A percentile compares a stretch with the other conserved stretches of the same genome.
phyloP scores from a whole-genome alignment of 2,329 filamentous ascomycete genomes.

The Mycosphaerelloides madeirae region DNA sequence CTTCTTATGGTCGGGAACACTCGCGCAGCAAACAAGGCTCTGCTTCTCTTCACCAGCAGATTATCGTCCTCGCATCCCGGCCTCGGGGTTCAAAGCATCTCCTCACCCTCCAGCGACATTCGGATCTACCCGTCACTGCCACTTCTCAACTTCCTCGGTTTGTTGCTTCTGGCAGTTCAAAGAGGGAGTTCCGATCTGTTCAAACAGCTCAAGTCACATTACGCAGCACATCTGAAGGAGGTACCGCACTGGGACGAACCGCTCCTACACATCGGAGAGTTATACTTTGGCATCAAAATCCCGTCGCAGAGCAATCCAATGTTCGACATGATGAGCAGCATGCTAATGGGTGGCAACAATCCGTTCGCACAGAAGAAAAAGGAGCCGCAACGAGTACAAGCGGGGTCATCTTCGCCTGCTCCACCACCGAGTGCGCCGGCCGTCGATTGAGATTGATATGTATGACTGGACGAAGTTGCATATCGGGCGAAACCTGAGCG shows the following conservation, averaged over 20 bases:
- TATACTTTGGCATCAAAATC: slow-evolving; percentile 91
- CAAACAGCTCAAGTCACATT: slow-evolving; percentile 75
- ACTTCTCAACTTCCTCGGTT: slow-evolving; percentile 87
- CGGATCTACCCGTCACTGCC: slow-evolving; percentile 86
- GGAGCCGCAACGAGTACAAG: slow-evolving; percentile 46
- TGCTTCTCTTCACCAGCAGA: slow-evolving; percentile 68
- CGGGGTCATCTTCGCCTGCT: slow-evolving; percentile 10
- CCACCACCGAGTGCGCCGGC: slow-evolving; percentile 6
- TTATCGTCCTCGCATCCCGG: slow-evolving; percentile 57
- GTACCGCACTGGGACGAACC: slow-evolving; percentile 66
- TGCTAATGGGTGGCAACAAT: slow-evolving; percentile 74
- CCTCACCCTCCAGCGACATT: slow-evolving; percentile 63
- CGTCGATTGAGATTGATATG: slow-evolving; percentile 1
- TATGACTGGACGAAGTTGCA: not conserved
- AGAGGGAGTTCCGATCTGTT: slow-evolving; percentile 73
- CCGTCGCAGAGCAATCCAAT: slow-evolving; percentile 87
- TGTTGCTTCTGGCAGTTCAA: slow-evolving; percentile 79
- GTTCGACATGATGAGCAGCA: slow-evolving; percentile 95
- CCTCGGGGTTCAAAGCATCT: slow-evolving; percentile 76
- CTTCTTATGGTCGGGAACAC: slow-evolving; percentile 89
- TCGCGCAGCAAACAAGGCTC: slow-evolving; percentile 77
- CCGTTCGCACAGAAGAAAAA: slow-evolving; percentile 45
- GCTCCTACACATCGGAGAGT: slow-evolving; percentile 82
- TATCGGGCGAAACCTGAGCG: too few species aligned
- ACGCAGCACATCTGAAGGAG: slow-evolving; percentile 72